Evolutionary conservation across 2,329 filamentous ascomycete species (phyloP).

Genomic region (Stagonosporopsis tanaceti): DNA sequence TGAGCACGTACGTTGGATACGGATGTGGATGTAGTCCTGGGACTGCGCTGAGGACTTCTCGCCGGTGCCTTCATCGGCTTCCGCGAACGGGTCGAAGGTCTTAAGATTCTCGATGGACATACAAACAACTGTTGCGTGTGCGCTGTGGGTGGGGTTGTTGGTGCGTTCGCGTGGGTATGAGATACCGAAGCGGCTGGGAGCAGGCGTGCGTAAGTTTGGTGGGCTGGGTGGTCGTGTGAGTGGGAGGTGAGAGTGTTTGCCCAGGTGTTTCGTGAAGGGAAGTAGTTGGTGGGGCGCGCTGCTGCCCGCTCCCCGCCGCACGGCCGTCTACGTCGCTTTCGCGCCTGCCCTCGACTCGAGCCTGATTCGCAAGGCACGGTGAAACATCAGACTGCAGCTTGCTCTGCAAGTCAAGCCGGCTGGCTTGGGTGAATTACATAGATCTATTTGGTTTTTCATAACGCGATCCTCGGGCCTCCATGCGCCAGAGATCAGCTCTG

Average conservation of each 20-base stretch:
- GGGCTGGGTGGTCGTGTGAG: constrained; percentile 23
- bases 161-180: constrained; percentile 14
- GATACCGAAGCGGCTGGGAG: constrained; percentile 15
- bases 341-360: not conserved
- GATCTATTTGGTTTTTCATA: constrained; percentile 2
- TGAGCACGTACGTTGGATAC: constrained; percentile 84
- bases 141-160: constrained; percentile 34
- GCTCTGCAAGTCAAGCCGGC: not conserved
- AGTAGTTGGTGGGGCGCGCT: constrained; percentile 26
- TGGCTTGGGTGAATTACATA: constrained; percentile 9
- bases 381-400: constrained; percentile 6
- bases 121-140: constrained; percentile 39
- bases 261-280: constrained; percentile 24
- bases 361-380: constrained; percentile 12
- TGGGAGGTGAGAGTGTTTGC: constrained; percentile 19
- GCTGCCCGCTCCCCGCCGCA: not conserved
- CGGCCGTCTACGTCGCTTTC: constrained; percentile 5
- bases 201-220: constrained; percentile 12
- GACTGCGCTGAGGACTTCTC: constrained; percentile 86
- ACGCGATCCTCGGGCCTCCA: not conserved
- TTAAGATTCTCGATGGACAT: constrained; percentile 56
- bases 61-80: constrained; percentile 99
- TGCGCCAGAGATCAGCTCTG: not conserved
- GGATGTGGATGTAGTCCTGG: constrained; percentile 98
- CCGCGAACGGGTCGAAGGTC: constrained; percentile 92